Percentiles rank a stretch among this genome's conserved stretches.
These are phyloP conservation scores for Fremontodendron californicum DNA, from an alignment of 345 rosid genomes.

Conservation along the genomic window DNA sequence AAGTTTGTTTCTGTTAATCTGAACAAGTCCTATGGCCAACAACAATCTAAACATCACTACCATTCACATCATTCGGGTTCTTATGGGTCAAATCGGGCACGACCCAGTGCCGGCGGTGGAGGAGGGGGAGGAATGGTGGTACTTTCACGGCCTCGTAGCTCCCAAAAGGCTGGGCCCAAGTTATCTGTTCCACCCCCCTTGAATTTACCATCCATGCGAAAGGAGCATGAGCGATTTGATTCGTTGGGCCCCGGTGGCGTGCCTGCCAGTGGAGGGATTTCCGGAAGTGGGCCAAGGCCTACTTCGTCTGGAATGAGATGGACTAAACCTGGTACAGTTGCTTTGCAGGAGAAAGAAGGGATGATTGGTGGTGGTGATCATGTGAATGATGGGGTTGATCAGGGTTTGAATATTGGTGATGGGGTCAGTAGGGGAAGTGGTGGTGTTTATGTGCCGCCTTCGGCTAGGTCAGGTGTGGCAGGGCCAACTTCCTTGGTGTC, in stretches of 20 bases:
- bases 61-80: conserved; percentile 34
- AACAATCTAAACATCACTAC: conserved; percentile 35
- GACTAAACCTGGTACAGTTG: conserved; percentile 60
- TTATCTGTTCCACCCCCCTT: conserved; percentile 99
- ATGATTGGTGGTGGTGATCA: conserved; percentile 21
- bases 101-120: conserved; percentile 45
- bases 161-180: conserved; percentile 85
- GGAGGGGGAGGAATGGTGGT: conserved; percentile 85
- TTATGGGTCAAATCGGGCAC: conserved; percentile 45
- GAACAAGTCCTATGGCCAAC: conserved; percentile 87
- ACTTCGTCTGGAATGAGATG: conserved; percentile 84
- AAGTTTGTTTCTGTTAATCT: conserved; percentile 80
- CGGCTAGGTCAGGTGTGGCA: conserved; percentile 38
- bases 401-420: conserved; percentile 32
- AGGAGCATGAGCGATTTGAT: conserved; percentile 87
- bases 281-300: conserved; percentile 72
- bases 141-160: conserved; percentile 87
- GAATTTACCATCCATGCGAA: conserved; percentile 87
- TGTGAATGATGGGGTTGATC: conserved; percentile 33
- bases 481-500: conserved; percentile 26
- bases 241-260: conserved; percentile 54
- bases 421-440: conserved; percentile 41
- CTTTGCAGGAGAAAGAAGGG: conserved; percentile 57
- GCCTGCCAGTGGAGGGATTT: conserved; percentile 55
- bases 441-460: conserved; percentile 48